Base-by-base conservation (phyloP, 2,329 filamentous ascomycete species). In the Zymoseptoria pseudotritici region DNA sequence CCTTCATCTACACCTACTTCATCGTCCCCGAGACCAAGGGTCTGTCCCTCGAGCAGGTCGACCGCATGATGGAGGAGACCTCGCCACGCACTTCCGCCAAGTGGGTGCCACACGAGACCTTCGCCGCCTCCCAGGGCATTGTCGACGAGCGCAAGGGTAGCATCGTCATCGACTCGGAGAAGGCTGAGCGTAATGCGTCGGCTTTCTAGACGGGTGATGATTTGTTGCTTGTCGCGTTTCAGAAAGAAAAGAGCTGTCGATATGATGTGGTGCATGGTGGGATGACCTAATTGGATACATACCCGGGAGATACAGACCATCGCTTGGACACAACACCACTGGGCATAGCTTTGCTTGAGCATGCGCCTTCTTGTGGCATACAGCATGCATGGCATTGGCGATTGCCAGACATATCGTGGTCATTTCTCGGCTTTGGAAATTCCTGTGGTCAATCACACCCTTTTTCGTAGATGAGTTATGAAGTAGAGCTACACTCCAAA, bases 31-130 rank as follows among this genome's bases (percentile, higher is more conserved):
- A 72, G 62, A 72, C 69, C 59, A 71, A 70, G 66, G 88, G 88
- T 59, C 81, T 90, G 53, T 87, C 87, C 56, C 85, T 90, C 51
- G 88, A 91, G 78, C 87, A 91, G 78, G 86, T 91, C 70, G 88
- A 91, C 79, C 86, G 85, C 81, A 93, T 95, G 90, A 85, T 94
- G 82, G 89, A 92, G 79, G 89, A 95, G 84, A 86, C 84, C 49
- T 90, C 84, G 20, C 88, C 90, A 46, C 85, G 88, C 66, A 90
- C 83, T 19, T 92, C 88, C 2, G 79, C 84, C 77, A 86, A 85
- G 78, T 94, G 90, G 89, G 83, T 81, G 75, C 88, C 89, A 51
- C 75, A 70, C 54, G 65, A 63, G 57, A 70, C 67, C 24, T 71
- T 67, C 61, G 66, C 70, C 22, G 26, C 52, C 1, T 22, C 22